Percentiles rank a stretch among this genome's conserved stretches.
phyloP scores from a whole-genome alignment of 768 basidiomycete genomes.

The Austroboletus eburneus region DNA sequence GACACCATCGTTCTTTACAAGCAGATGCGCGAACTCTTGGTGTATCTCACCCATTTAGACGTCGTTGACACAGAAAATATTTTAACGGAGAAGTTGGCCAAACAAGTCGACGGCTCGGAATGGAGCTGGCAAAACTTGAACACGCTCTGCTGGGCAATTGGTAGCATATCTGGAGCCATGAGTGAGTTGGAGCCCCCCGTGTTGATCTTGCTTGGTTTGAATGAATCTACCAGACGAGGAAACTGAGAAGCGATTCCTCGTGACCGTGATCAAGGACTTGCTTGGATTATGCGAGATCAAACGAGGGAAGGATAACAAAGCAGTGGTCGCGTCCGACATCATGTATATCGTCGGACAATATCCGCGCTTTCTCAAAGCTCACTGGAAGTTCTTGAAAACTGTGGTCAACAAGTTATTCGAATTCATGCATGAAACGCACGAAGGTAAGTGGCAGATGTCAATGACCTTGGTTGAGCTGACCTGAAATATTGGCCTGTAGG shows the following conservation, averaged over 20 bases:
- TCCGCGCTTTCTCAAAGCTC: constrained; percentile 97
- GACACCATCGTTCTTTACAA: constrained; percentile 99
- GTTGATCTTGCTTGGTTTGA: background rate
- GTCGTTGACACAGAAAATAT: constrained; percentile 95
- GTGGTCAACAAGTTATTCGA: constrained; percentile 99
- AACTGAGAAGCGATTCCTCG: constrained; percentile 97
- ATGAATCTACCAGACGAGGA: constrained; percentile 72
- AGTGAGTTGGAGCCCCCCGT: constrained; percentile 51
- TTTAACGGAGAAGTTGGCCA: constrained; percentile 93
- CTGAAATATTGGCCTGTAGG: constrained; percentile 40
- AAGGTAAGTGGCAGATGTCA: constrained; percentile 47
- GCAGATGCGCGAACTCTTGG: constrained; percentile 95
- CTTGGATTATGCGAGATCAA: constrained; percentile 98
- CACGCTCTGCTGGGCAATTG: constrained; percentile 99
- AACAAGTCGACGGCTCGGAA: constrained; percentile 95
- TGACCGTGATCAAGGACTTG: constrained; percentile 98
- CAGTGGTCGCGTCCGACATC: constrained; percentile 92
- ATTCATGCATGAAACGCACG: constrained; percentile 99
- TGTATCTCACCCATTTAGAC: constrained; percentile 97
- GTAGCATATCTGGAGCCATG: constrained; percentile 98
- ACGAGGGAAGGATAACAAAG: constrained; percentile 99
- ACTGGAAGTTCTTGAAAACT: constrained; percentile 99
- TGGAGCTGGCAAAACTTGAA: constrained; percentile 99
- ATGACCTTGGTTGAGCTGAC: constrained; percentile 2
- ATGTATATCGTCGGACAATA: constrained; percentile 99